Evolutionary conservation across 1,284 basidiomycete genomes (phyloP).

Genomic region (Ganoderma boninense): DNA sequence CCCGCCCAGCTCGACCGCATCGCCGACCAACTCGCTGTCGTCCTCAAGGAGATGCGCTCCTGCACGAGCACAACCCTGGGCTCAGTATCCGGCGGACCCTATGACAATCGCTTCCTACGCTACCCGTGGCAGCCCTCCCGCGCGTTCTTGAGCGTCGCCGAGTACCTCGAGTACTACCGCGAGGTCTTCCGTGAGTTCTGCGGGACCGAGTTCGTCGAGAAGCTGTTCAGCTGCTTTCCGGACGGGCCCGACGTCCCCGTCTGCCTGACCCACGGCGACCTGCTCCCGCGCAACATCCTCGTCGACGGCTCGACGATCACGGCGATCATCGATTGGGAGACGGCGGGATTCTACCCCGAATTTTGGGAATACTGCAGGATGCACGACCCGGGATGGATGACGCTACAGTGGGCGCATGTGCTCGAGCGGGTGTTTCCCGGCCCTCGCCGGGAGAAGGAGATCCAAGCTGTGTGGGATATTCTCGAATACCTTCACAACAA

Average conservation of each 20-base stretch:
- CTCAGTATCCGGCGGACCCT: neutral
- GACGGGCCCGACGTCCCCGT: neutral
- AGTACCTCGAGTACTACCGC: neutral
- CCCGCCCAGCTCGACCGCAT: neutral
- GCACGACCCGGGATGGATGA: neutral
- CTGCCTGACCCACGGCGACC: neutral
- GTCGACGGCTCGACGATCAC: neutral
- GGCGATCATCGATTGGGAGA: neutral
- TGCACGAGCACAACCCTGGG: neutral
- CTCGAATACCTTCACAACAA: neutral
- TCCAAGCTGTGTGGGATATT: neutral
- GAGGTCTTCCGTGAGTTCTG: neutral
- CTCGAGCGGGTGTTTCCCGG: neutral
- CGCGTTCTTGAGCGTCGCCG: neutral
- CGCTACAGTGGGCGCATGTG: neutral
- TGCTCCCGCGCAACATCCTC: neutral
- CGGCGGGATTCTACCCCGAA: neutral
- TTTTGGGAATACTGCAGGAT: neutral
- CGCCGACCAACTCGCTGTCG: neutral
- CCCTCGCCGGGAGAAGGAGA: neutral
- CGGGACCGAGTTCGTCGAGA: neutral
- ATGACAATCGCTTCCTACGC: neutral
- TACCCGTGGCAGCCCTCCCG: neutral
- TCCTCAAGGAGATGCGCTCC: neutral
- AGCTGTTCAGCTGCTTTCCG: constrained; percentile 1